Evolutionary conservation across 202 grass and related monocot genomes (phyloP), one percentile per base, ranked within the genome.

Genomic region (Digitaria exilis): DNA sequence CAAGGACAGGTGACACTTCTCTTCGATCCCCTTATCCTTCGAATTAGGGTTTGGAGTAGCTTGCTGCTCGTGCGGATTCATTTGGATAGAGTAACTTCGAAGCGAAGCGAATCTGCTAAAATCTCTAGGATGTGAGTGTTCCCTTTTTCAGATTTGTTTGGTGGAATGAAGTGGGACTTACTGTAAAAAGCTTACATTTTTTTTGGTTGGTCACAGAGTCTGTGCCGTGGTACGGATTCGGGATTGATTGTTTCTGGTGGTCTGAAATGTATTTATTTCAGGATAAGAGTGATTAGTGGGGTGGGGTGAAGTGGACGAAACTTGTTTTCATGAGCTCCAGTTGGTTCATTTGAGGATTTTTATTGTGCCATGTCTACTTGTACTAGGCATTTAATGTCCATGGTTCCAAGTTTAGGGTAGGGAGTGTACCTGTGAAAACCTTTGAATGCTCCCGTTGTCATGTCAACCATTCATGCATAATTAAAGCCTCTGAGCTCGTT

Each of bases 1-100:
- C 80, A 97, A 97, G 76, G 91, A 97, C 80, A 94, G 91, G 94
- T 97, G 63, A 76, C 60, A 68, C 62, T 55, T 79, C 15, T 39
- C 5, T n/a, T 73, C 49, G 9, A 61, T 65, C 5, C 19, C 22
- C 21, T 9, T n/a, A n/a, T 7, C 37, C 3, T 68, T 69, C 60
- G 44, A 46, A 30, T 80, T 94, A 90, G 87, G 92, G 87, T 90
- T 94, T 82, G 41, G 65, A 49, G 55, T 21, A 56, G 29, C 35
- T 26, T 22, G 18, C 1, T 67, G 2, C 79, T 34, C 34, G 50
- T 80, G 31, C 22, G 14, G 24, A 78, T 72, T 54, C 45, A 26
- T 56, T 87, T 84, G 4, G 78, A 29, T 51, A 30, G 77, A 80
- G 78, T 80, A 56, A 8, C 76, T 62, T 89, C 77, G 76, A 81